Evolutionary conservation across 345 rosid species (phyloP), one percentile per base, ranked within the genome.

Genomic region (Ailanthus altissimus): DNA sequence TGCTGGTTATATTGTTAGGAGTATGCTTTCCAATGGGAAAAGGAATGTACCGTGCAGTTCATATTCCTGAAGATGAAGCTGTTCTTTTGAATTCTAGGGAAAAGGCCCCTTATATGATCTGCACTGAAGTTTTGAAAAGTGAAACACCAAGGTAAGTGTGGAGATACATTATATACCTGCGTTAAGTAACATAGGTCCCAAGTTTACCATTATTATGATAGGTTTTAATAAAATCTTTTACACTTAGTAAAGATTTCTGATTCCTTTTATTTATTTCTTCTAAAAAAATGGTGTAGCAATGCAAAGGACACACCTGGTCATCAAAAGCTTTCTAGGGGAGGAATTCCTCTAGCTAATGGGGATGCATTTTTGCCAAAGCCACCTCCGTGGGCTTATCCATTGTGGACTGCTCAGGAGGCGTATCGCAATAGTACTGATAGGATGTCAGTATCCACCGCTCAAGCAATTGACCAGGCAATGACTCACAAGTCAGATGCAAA

Each of bases 381-480:
- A 49, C 99, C 99, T 81, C 97, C 99, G 56, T 97, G 98, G 99
- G 99, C 99, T 75, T 97, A 90, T 90, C 99, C 99, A 77, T 86
- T 97, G 84, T 88, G 98, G 97, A 94, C 97, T 84, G 75, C 95
- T 43, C 99, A 97, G 83, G 99, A 97, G 81, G 95, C 77, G 14
- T 97, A 97, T 84, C 94, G 99, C 61, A 92, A 97, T 77, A 97
- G 99, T 85, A 89, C 93, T 66, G 99, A 97, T 80, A 90, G 98
- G 78, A 88, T 97, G 99, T 97, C 99, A 13, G 80, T 77, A 67
- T 94, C 99, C 45, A 92, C 98, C 60, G 99, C 95, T 23, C 94
- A 92, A 87, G 98, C 99, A 43, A 97, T 97, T 81, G 99, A 97
- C 84, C 98, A 94, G 83, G 99, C 97, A 81, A 97, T 97, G 99